Base-by-base conservation (phyloP, 768 basidiomycete species). In the Rhizopogon vinicolor region DNA sequence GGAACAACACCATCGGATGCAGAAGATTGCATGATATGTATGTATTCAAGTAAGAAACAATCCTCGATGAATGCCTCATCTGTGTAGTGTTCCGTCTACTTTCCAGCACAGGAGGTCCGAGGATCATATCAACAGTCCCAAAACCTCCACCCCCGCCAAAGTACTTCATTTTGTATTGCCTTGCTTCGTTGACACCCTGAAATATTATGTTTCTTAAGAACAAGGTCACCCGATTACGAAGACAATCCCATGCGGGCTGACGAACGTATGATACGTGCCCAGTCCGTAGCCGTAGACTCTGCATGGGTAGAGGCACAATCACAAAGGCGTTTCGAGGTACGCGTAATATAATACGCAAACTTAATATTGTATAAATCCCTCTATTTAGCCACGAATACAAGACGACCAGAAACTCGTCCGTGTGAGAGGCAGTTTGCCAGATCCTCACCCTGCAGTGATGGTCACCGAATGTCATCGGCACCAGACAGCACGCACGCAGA, bases 51-150 rank as follows among this genome's bases (percentile, higher is more conserved):
- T 40, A 35, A 22, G 33, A 49, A 22, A 10, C 8, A n/a, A 35
- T 31, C 16, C 41, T 0, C 31, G 3, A 25, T 60, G 44, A 44
- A 29, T 18, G 33, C 35, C 35, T 52, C 19, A 51, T 44, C 12
- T 29, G 29, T 40, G 29, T 37, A 83, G 80, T 67, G 33, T 83
- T 84, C 58, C 77, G 80, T 14, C 74, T 84, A 19, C 58, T 83
- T 14, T 83, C 82, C 1, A 62, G 59, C 50, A 58, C 39, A 54
- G 60, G 59, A 52, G 28, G 13, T 18, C 73, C 76, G 0, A 63
- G 66, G n/a, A 58, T 54, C n/a, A 66, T 84, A 40, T 77, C 73
- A n/a, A 60, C 80, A 12, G 60, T 69, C 12, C 76, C 77, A 0
- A 77, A 73, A 56, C 75, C 77, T 7, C 72, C 71, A 12, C 76